Evolutionary conservation across 176 grass and related monocot species (phyloP).

Genomic region (Oryza meridionalis): DNA sequence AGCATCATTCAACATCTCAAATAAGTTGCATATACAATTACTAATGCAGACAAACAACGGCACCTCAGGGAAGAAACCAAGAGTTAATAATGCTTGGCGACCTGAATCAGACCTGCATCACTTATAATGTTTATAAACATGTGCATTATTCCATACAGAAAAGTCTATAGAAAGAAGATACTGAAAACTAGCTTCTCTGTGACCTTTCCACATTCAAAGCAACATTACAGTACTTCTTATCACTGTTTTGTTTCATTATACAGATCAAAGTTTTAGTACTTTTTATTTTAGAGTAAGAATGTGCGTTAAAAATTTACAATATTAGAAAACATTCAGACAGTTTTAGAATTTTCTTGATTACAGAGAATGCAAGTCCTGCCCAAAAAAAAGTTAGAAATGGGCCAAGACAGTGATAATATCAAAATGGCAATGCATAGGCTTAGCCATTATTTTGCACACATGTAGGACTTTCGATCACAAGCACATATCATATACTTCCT

Average conservation of each 20-base stretch:
- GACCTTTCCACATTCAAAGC: neutral
- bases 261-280: conserved; percentile 16
- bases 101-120: conserved; percentile 86
- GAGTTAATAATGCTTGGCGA: conserved; percentile 85
- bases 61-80: conserved; percentile 89
- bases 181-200: conserved; percentile 10
- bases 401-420: conserved; percentile 6
- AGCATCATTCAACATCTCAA: conserved; percentile 30
- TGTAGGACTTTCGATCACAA: conserved; percentile 25
- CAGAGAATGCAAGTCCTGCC: neutral
- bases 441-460: conserved; percentile 23
- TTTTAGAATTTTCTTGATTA: conserved; percentile 1
- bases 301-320: neutral
- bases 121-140: conserved; percentile 37
- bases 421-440: neutral
- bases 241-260: conserved; percentile 11
- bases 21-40: conserved; percentile 40
- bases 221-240: neutral
- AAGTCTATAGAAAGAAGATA: conserved; percentile 10
- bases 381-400: neutral
- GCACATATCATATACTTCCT: neutral
- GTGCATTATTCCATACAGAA: conserved; percentile 11
- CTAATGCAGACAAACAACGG: conserved; percentile 24
- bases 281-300: neutral
- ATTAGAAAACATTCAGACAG: conserved; percentile 26